Percentiles rank a stretch among this genome's conserved stretches.
Conservation (phyloP, 441 rosid species). For the Flueggea neowawraea region DNA sequence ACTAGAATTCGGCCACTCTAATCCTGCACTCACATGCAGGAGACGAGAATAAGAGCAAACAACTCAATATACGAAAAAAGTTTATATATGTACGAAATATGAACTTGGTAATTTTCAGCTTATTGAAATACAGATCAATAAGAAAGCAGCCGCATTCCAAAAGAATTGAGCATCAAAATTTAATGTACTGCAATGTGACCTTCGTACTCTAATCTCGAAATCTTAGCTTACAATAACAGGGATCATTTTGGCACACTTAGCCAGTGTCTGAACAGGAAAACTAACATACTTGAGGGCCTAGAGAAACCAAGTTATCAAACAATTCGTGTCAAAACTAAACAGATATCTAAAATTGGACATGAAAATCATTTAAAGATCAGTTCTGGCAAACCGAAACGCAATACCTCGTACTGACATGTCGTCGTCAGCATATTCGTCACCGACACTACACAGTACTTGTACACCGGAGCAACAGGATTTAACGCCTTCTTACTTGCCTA, state of each 20-base stretch:
- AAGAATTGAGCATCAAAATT: neutral
- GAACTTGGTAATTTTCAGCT: too few species aligned
- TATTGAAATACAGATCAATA: too few species aligned
- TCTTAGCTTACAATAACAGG: constrained; percentile 78
- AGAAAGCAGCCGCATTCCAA: too few species aligned
- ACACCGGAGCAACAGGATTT: constrained; percentile 93
- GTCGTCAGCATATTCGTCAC: constrained; percentile 85
- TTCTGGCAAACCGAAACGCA: neutral
- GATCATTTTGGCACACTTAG: constrained; percentile 95
- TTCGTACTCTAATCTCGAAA: neutral
- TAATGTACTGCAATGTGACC: neutral
- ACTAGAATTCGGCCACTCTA: too few species aligned
- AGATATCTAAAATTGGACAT: too few species aligned
- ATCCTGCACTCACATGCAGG: too few species aligned
- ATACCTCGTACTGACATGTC: constrained; percentile 97
- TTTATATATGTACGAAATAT: too few species aligned
- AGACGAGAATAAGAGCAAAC: too few species aligned
- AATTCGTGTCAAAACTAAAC: neutral
- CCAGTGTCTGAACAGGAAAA: constrained; percentile 88
- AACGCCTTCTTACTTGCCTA: constrained; percentile 83
- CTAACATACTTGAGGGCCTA: constrained; percentile 95
- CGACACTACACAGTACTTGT: constrained; percentile 80
- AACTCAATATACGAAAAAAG: too few species aligned
- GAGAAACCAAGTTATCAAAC: constrained; percentile 14
- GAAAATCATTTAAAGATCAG: neutral